These are phyloP conservation scores for Didymella keratinophila DNA, from an alignment of 2,329 filamentous ascomycete genomes.

Conservation along the genomic window DNA sequence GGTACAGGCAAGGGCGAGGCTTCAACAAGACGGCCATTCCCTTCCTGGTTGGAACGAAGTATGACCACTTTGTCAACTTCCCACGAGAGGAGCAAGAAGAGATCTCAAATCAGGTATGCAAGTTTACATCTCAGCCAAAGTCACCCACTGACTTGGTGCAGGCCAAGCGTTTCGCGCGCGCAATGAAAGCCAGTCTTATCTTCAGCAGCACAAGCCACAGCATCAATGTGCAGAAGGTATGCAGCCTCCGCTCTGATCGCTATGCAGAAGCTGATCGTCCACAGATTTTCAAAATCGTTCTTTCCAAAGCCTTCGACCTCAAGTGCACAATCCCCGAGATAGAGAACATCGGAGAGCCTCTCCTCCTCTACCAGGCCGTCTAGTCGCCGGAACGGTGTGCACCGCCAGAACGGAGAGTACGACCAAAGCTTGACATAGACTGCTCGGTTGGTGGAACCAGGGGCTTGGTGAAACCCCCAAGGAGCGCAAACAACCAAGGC, in stretches of 20 bases:
- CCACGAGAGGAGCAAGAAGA: constrained; percentile 97
- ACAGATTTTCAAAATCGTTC: constrained; percentile 99
- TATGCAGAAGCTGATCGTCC: constrained; percentile 36
- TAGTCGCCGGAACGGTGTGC: constrained; percentile 37
- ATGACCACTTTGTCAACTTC: constrained; percentile 99
- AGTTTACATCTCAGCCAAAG: not conserved
- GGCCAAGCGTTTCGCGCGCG: constrained; percentile 95
- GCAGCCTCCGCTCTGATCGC: constrained; percentile 1
- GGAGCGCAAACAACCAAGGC: not conserved
- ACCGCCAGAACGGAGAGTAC: constrained; percentile 27
- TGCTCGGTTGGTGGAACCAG: not conserved
- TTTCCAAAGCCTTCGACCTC: constrained; percentile 97
- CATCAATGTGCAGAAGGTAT: constrained; percentile 98
- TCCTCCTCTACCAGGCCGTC: constrained; percentile 77
- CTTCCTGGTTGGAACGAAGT: constrained; percentile 96
- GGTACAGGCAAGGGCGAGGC: constrained; percentile 95
- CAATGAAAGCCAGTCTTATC: constrained; percentile 96
- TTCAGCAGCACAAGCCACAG: constrained; percentile 99
- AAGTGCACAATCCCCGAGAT: constrained; percentile 99
- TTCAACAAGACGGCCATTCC: constrained; percentile 99
- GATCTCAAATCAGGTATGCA: constrained; percentile 86
- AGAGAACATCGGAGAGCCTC: constrained; percentile 94
- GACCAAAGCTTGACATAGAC: constrained; percentile 15
- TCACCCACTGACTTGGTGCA: constrained; percentile 49
- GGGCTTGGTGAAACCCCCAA: not conserved